These are phyloP conservation scores for Trichoderma sp. DNA, from an alignment of 2,329 filamentous ascomycete species.

Conservation along the genomic window DNA sequence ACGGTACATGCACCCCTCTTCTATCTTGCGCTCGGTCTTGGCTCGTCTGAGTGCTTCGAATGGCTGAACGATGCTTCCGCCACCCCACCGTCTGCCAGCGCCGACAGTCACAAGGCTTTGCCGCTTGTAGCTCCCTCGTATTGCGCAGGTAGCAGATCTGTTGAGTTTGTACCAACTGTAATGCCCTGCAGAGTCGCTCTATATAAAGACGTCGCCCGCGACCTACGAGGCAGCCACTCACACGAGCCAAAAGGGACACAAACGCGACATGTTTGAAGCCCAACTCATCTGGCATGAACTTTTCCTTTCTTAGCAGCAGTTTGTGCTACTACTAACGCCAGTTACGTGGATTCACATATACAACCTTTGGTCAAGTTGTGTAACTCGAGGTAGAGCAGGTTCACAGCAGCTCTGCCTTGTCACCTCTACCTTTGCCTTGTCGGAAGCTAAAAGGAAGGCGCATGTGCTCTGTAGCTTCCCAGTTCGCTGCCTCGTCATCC, in stretches of 20 bases:
- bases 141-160: background rate
- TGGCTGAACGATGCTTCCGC: background rate
- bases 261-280: background rate
- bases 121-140: background rate
- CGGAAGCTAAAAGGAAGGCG: background rate
- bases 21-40: background rate
- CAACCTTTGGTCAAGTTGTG: background rate
- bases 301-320: background rate
- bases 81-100: constrained; percentile 20
- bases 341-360: background rate
- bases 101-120: constrained; percentile 12
- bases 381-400: background rate
- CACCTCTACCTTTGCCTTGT: background rate
- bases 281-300: background rate
- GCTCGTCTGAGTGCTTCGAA: background rate
- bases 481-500: constrained; percentile 5
- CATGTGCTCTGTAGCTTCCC: too few relatives aligned
- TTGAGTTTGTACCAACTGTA: background rate
- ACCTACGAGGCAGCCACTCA: constrained; percentile 13
- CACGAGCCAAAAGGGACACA: background rate
- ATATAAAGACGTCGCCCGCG: too few relatives aligned
- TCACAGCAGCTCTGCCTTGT: background rate
- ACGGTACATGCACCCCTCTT: constrained; percentile 8
- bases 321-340: background rate
- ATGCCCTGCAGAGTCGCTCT: too few relatives aligned